Evolutionary conservation across 1,284 basidiomycete genomes (phyloP).

Genomic region (Irpex sp.): DNA sequence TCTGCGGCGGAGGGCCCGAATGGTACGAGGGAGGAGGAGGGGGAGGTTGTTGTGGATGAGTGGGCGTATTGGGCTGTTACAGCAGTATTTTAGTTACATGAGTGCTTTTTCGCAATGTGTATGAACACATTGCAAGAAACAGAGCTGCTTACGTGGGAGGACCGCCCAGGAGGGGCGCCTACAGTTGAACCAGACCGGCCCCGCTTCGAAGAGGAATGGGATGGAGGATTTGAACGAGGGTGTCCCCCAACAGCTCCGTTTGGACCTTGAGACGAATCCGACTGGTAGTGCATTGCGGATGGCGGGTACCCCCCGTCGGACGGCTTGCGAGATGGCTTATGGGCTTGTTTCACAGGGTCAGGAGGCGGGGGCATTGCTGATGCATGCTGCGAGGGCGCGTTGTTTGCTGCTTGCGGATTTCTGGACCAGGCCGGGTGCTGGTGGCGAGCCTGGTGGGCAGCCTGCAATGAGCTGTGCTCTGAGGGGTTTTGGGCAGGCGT

Average conservation of each 20-base stretch:
- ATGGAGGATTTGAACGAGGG: conserved; percentile 19
- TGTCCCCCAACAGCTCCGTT: not conserved
- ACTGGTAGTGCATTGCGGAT: conserved; percentile 1
- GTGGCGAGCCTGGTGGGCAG: conserved; percentile 6
- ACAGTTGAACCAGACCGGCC: conserved; percentile 28
- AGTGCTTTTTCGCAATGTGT: conserved; percentile 11
- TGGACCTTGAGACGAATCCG: conserved; percentile 1
- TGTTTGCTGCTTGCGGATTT: conserved; percentile 15
- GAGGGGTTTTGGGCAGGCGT: conserved; percentile 14
- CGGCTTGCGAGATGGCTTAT: conserved; percentile 2
- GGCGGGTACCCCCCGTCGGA: conserved; percentile 6
- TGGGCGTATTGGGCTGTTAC: conserved; percentile 14
- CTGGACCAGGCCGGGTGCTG: conserved; percentile 9
- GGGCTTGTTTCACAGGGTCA: conserved; percentile 5
- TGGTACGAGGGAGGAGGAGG: conserved; percentile 24
- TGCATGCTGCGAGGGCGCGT: conserved; percentile 9
- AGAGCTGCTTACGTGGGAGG: conserved; percentile 33
- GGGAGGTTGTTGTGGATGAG: conserved; percentile 25
- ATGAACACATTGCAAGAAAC: conserved; percentile 21
- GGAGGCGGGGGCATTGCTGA: conserved; percentile 21
- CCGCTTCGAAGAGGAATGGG: conserved; percentile 25
- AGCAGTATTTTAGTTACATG: conserved; percentile 4
- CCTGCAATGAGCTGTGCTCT: conserved; percentile 11
- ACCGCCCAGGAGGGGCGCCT: conserved; percentile 31
- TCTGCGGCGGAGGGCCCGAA: conserved; percentile 17